These are phyloP conservation scores for Mycena olivaceomarginata DNA, from an alignment of 768 basidiomycete genomes.

Conservation along the genomic window DNA sequence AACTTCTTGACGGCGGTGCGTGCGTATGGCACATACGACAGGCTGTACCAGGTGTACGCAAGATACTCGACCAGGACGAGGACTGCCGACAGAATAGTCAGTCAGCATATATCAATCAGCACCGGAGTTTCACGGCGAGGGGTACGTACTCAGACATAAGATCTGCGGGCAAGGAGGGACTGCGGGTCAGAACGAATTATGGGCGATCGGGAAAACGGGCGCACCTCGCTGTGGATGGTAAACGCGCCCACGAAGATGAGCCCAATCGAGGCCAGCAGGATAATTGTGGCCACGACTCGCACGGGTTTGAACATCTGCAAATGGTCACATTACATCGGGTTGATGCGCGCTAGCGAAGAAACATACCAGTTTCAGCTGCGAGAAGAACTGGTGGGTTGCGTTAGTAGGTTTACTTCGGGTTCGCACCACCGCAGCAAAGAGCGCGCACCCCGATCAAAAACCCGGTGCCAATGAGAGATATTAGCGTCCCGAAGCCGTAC, in stretches of 20 bases:
- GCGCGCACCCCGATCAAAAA: conserved; percentile 91
- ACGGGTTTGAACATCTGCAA: conserved; percentile 96
- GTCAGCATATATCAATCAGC: conserved; percentile 37
- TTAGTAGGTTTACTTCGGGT: conserved; percentile 23
- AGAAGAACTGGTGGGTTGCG: conserved; percentile 72
- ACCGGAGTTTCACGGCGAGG: background rate
- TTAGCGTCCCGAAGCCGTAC: conserved; percentile 87
- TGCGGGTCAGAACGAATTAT: background rate
- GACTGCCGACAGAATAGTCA: conserved; percentile 65
- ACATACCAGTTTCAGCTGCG: conserved; percentile 87
- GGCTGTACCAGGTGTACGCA: conserved; percentile 92
- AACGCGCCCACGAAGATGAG: conserved; percentile 93
- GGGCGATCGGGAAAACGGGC: conserved; percentile 50
- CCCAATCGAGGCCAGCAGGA: conserved; percentile 87
- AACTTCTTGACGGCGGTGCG: conserved; percentile 82
- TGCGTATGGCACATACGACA: conserved; percentile 95
- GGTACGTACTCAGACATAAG: conserved; percentile 78
- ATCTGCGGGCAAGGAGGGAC: conserved; percentile 60
- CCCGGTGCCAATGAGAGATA: conserved; percentile 91
- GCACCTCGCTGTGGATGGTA: conserved; percentile 79
- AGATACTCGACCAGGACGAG: conserved; percentile 95
- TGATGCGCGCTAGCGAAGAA: background rate
- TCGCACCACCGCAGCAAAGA: background rate
- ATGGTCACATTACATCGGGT: background rate
- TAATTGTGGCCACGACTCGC: conserved; percentile 86